phyloP scores from a whole-genome alignment of 768 basidiomycete genomes.

The Termitomyces sp. region DNA sequence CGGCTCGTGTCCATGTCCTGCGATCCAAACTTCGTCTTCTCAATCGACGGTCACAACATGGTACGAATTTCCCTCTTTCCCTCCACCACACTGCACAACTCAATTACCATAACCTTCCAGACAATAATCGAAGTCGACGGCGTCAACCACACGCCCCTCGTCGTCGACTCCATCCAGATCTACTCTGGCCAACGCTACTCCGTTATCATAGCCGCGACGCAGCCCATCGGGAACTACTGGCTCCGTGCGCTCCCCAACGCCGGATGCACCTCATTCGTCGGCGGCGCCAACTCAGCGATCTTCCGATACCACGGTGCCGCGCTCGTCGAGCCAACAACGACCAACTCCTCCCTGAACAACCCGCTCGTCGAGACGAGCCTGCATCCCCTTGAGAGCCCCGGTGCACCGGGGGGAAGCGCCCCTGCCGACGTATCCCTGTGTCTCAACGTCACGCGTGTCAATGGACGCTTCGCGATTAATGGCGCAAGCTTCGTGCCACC shows the following conservation, averaged over 20 bases:
- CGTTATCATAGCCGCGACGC: background rate
- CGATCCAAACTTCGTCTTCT: conserved; percentile 32
- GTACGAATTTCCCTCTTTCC: background rate
- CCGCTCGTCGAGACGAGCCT: background rate
- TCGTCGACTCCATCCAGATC: background rate
- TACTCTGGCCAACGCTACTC: conserved; percentile 1
- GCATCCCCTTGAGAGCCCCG: background rate
- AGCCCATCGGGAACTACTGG: conserved; percentile 1
- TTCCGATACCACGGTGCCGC: background rate
- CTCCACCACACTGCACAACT: background rate
- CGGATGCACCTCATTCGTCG: background rate
- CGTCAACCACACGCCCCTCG: background rate
- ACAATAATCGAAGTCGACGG: conserved; percentile 5
- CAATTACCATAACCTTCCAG: background rate
- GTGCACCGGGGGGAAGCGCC: background rate
- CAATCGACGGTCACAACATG: conserved; percentile 41
- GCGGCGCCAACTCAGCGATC: background rate
- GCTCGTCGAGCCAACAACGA: background rate
- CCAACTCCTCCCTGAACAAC: background rate
- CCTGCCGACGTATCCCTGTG: background rate
- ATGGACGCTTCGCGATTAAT: conserved; percentile 1
- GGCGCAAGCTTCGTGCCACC: background rate
- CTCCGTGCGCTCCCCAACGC: background rate
- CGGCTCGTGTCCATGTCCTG: conserved; percentile 28
- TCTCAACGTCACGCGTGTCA: background rate